These are phyloP conservation scores for Wickerhamiella cacticola DNA, from an alignment of 805 yeast genomes.

Conservation along the genomic window DNA sequence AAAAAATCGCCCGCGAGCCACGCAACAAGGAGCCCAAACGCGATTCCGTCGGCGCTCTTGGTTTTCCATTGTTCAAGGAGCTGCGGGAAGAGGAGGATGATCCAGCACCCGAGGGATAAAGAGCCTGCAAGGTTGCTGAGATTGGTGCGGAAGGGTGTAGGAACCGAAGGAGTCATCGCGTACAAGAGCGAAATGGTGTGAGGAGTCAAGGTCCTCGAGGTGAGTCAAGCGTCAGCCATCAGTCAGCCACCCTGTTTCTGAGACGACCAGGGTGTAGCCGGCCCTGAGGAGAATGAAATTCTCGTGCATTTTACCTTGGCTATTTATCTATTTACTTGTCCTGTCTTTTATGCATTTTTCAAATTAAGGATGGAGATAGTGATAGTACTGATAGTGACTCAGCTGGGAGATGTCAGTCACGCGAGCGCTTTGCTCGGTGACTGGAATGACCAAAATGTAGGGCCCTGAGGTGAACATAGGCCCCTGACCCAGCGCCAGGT, in stretches of 20 bases:
- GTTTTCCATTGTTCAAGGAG: constrained; percentile 69
- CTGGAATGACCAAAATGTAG: no score
- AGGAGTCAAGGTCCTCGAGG: no score
- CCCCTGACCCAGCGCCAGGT: no score
- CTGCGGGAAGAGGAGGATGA: constrained; percentile 64
- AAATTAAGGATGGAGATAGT: no score
- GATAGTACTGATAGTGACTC: constrained; percentile 5
- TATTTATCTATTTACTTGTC: background rate
- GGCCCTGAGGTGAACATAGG: no score
- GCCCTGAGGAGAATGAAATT: no score
- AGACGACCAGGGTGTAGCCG: no score
- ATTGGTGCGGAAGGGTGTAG: constrained; percentile 30
- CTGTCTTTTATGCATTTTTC: background rate
- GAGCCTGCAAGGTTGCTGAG: constrained; percentile 59
- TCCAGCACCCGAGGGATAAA: constrained; percentile 65
- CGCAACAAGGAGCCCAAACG: constrained; percentile 50
- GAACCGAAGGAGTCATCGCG: constrained; percentile 5
- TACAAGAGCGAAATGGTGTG: no score
- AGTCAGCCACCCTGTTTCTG: no score
- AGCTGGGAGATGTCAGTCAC: background rate
- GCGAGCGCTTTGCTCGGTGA: background rate
- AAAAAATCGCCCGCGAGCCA: constrained; percentile 67
- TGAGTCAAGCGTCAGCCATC: background rate
- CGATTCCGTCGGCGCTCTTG: constrained; percentile 61
- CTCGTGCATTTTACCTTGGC: no score